Conservation (phyloP, 2,329 filamentous ascomycete species). For the Ascosphaera apis region DNA sequence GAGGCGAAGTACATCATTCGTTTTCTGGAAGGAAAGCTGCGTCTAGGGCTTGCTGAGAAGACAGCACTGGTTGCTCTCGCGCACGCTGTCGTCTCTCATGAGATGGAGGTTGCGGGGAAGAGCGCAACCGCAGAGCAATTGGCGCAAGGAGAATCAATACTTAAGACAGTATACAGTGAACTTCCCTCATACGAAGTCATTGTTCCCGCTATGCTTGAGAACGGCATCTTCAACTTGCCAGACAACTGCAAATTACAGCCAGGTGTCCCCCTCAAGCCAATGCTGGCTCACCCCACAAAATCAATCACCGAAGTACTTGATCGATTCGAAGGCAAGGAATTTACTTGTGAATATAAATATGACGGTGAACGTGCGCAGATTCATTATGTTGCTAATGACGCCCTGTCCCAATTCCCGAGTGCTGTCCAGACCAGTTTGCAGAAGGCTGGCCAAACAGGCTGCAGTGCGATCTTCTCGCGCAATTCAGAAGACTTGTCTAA, state of each 20-base stretch:
- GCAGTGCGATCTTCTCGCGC: constrained; percentile 84
- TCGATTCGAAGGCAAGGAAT: constrained; percentile 82
- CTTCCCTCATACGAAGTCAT: constrained; percentile 90
- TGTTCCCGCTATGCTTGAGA: constrained; percentile 65
- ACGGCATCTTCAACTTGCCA: constrained; percentile 62
- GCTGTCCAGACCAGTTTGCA: constrained; percentile 36
- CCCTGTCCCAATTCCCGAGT: constrained; percentile 43
- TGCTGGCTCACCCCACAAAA: constrained; percentile 96
- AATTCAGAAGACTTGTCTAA: constrained; percentile 95
- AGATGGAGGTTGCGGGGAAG: constrained; percentile 47
- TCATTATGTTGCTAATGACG: constrained; percentile 75
- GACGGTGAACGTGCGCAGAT: constrained; percentile 97
- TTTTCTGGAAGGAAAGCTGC: constrained; percentile 81
- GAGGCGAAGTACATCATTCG: constrained; percentile 88
- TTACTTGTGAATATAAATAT: constrained; percentile 98
- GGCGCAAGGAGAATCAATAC: constrained; percentile 57
- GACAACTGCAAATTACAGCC: constrained; percentile 80
- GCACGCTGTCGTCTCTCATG: constrained; percentile 70
- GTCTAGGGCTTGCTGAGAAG: constrained; percentile 75
- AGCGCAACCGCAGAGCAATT: constrained; percentile 52
- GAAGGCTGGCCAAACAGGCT: constrained; percentile 41
- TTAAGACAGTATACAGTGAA: constrained; percentile 87
- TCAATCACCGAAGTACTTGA: constrained; percentile 94
- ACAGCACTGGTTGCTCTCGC: constrained; percentile 77
- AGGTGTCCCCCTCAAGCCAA: constrained; percentile 86